Base-by-base conservation (phyloP, 169 alveolate genomes). In the Plasmodium adleri region DNA sequence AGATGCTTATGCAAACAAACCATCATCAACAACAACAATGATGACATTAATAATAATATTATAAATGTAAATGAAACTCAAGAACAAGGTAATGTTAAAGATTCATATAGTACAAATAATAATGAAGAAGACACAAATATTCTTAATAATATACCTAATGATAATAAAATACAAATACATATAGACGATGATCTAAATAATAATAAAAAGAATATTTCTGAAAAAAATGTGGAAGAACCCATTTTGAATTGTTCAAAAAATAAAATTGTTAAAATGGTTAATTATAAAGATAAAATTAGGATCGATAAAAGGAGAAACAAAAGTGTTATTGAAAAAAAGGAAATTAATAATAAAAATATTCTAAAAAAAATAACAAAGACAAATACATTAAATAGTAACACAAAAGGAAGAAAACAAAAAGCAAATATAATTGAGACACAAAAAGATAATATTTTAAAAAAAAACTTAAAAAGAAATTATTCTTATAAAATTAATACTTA, bases 361-460 rank as follows among this genome's bases (percentile, higher is more conserved):
- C 60, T 17, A 56, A 22, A 56, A 56, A 56, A 39, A 39, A 20
- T 32, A 74, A 20, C 58, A 74, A 74, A 43, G 6, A 74, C 12
- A 13, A 74, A 15, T 52, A 70, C 20, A 56, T 56, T 22, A 56
- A 56, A 56, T 56, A 56, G 24, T 39, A 56, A 56, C 24, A 56
- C 64, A 17, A 56, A 56, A 56, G 24, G 20, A 56, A 39, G 1
- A 39, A 56, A 56, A 56, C 6, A 13, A 56, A 56, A 56, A 56
- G 20, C 64, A 56, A 56, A 56, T 39, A 39, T 39, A 39, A 39
- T 39, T 39, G 47, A 56, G 24, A 13, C 10, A 56, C 32, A 56
- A 56, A 17, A 56, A 17, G 64, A 13, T 56, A 56, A 17, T 56
- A 17, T 56, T 6, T 56, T 56, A 12, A 56, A 22, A 56, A 56